These are phyloP conservation scores for Viola odorata DNA, from an alignment of 345 rosid genomes.

Conservation along the genomic window DNA sequence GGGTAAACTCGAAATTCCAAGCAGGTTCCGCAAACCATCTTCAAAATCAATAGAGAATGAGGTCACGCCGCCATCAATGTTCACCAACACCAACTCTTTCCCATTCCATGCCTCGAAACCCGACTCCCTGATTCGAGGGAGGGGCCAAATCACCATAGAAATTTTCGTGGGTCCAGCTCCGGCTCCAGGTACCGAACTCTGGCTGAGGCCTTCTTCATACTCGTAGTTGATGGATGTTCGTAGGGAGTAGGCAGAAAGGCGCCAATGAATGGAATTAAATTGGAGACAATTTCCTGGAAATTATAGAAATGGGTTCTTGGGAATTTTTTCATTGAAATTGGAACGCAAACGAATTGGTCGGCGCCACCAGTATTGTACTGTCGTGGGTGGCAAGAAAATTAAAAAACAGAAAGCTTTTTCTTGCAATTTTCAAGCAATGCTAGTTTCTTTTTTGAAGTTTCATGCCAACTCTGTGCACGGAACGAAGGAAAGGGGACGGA, in stretches of 20 bases:
- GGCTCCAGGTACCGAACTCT: slow-evolving; percentile 12
- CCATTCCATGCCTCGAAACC: slow-evolving; percentile 69
- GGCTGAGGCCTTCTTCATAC: slow-evolving; percentile 29
- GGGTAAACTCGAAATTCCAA: slow-evolving; percentile 33
- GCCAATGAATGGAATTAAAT: slow-evolving; percentile 12
- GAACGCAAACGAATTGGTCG: slow-evolving; percentile 17
- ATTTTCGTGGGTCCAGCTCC: slow-evolving; percentile 20
- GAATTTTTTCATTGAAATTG: slow-evolving; percentile 25
- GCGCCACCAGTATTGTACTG: slow-evolving; percentile 17
- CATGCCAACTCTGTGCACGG: no score
- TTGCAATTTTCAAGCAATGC: no score
- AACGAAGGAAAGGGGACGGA: no score
- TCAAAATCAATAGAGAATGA: slow-evolving; percentile 30
- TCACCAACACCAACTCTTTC: slow-evolving; percentile 30
- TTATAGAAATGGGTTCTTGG: slow-evolving; percentile 6
- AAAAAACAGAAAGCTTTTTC: no score
- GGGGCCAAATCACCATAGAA: slow-evolving; percentile 44
- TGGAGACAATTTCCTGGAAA: slow-evolving; percentile 12
- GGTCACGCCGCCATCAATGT: slow-evolving; percentile 36
- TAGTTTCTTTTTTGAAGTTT: no score
- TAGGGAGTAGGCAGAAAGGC: slow-evolving; percentile 25
- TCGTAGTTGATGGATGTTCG: slow-evolving; percentile 35
- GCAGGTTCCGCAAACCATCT: slow-evolving; percentile 34
- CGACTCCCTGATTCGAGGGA: slow-evolving; percentile 42
- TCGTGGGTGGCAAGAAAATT: slow-evolving; percentile 48